Base-by-base conservation (phyloP, 108 stramenopile species). In the Chaetoceros muelleri region DNA sequence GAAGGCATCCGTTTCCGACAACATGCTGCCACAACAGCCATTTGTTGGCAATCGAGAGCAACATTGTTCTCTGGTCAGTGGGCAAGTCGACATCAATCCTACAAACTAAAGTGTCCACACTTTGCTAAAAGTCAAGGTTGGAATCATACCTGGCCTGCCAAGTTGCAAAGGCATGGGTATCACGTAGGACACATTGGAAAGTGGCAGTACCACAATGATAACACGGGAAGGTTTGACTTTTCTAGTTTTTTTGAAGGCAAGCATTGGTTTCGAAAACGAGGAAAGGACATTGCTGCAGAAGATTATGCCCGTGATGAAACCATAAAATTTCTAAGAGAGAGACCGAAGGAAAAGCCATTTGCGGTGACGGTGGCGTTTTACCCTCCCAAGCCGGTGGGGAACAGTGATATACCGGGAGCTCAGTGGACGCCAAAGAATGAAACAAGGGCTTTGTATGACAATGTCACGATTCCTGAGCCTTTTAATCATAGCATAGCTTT, bases 131-230 rank as follows among this genome's bases (percentile, higher is more conserved):
- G n/a, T 22, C 13, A 49, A 5, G 7, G 7, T n/a, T 85, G 84
- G 71, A 81, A 85, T 54, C 71, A 85, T 27, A 85, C 84, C 8
- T 46, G 82, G 27, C 83, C 73, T 67, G 74, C 73, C 2, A 57
- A 80, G 24, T 58, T 92, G 44, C 73, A 77, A 26, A 24, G 62
- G 19, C 65, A 73, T 26, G 84, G 78, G 7, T 83, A 85, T 26
- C 70, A 85, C 63, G 71, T 74, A n/a, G 90, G 84, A 19, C 58
- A 81, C 47, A 67, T 83, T 30, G 90, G 90, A 2, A 87, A 92
- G 47, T 80, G 79, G 79, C 74, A 80, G 48, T 62, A 53, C 10
- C 58, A 56, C 0, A 29, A 64, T 2, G 44, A 2, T 50, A 29
- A 16, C 44, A 24, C 21, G 30, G 44, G 28, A 10, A 30, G 28